Percentiles rank a stretch among this genome's conserved stretches.
phyloP scores from a whole-genome alignment of 1,139 yeast genomes.

The Nakaseomyces sp. region DNA sequence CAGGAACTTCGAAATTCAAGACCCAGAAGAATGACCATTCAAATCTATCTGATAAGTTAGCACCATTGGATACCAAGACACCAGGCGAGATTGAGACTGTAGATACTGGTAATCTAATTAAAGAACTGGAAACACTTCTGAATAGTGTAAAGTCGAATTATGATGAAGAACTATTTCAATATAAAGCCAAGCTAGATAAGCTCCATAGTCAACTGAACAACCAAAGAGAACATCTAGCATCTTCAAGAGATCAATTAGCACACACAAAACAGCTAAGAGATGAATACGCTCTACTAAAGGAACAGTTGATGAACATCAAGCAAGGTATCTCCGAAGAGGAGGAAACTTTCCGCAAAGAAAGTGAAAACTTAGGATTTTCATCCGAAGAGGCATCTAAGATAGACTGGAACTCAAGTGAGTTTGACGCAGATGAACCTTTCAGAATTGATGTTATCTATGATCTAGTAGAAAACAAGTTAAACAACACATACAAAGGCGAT shows the following conservation, averaged over 20 bases:
- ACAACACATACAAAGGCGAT: slow-evolving; percentile 27
- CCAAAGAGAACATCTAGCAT: slow-evolving; percentile 22
- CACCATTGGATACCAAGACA: neutral
- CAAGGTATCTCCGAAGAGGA: slow-evolving; percentile 54
- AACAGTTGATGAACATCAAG: slow-evolving; percentile 46
- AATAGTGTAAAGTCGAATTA: slow-evolving; percentile 26
- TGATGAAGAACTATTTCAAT: slow-evolving; percentile 23
- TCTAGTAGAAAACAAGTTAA: slow-evolving; percentile 36
- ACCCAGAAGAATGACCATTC: neutral
- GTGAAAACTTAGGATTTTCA: slow-evolving; percentile 32
- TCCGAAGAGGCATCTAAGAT: slow-evolving; percentile 32
- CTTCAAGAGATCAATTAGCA: slow-evolving; percentile 23
- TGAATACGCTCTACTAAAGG: slow-evolving; percentile 33
- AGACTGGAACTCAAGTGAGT: slow-evolving; percentile 43
- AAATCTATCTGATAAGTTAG: neutral
- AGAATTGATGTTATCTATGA: slow-evolving; percentile 51
- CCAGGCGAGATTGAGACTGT: slow-evolving; percentile 12
- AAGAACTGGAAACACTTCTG: slow-evolving; percentile 23
- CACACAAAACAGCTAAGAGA: slow-evolving; percentile 27
- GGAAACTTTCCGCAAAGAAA: slow-evolving; percentile 37
- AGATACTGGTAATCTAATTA: slow-evolving; percentile 23
- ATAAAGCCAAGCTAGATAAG: slow-evolving; percentile 21
- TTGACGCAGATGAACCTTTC: slow-evolving; percentile 84
- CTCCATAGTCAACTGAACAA: slow-evolving; percentile 22
- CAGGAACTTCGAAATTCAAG: slow-evolving; percentile 20